phyloP scores from a whole-genome alignment of 352 stramenopile species.

The Stramenopiles sp. region DNA sequence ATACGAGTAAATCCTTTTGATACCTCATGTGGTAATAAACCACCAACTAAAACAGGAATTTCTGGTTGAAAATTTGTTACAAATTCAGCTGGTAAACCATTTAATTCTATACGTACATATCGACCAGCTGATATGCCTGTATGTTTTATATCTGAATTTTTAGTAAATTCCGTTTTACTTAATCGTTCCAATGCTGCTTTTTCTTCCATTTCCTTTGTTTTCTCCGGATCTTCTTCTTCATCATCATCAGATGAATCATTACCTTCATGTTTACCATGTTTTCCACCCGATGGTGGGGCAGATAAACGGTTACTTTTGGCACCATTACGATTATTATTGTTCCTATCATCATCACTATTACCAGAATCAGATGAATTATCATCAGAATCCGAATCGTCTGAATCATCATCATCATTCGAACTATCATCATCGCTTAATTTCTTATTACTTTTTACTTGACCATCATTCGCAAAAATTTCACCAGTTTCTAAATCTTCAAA shows the following conservation, averaged over 20 bases:
- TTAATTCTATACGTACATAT: slow-evolving; percentile 91
- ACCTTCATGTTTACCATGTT: neutral
- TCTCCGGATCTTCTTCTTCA: slow-evolving; percentile 27
- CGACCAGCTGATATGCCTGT: slow-evolving; percentile 25
- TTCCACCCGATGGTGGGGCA: neutral
- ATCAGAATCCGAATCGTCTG: slow-evolving; percentile 35
- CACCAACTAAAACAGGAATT: slow-evolving; percentile 64
- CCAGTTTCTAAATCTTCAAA: slow-evolving; percentile 94
- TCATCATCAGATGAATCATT: slow-evolving; percentile 35
- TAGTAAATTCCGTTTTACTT: slow-evolving; percentile 81
- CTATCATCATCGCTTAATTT: slow-evolving; percentile 22
- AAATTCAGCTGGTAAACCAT: slow-evolving; percentile 77
- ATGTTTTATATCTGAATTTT: slow-evolving; percentile 50
- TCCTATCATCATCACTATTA: no score
- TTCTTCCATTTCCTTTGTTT: slow-evolving; percentile 18
- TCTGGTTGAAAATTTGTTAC: slow-evolving; percentile 74
- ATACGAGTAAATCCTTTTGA: slow-evolving; percentile 77
- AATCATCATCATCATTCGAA: slow-evolving; percentile 18
- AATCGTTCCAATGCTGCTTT: slow-evolving; percentile 8
- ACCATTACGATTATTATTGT: no score
- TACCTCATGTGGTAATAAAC: slow-evolving; percentile 83
- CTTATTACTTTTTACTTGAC: slow-evolving; percentile 14
- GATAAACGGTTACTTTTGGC: no score
- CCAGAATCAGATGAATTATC: slow-evolving; percentile 17
- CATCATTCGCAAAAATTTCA: slow-evolving; percentile 37